Conservation (phyloP, 805 yeast species). For the Candida sanyiensis region DNA sequence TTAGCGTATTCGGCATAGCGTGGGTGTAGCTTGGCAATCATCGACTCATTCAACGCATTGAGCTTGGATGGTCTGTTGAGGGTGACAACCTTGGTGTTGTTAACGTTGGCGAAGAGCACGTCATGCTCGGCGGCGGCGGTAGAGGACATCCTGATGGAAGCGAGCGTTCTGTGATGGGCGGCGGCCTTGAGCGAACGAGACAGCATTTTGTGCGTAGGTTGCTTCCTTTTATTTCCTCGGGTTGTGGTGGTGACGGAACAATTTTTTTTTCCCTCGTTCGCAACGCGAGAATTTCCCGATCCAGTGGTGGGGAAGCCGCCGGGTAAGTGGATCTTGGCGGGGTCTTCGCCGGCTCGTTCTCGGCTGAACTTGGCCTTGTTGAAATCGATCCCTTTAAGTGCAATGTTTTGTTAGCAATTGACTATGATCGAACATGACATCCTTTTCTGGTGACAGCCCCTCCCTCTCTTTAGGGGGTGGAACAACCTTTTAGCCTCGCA, state of each 20-base stretch:
- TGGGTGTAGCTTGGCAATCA: conserved; percentile 69
- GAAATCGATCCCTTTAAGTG: no score
- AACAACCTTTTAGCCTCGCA: no score
- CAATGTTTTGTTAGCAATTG: no score
- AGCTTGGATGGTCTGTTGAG: conserved; percentile 78
- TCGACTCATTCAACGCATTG: conserved; percentile 74
- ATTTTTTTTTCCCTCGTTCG: conserved; percentile 2
- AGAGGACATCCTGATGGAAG: conserved; percentile 1
- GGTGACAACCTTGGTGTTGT: conserved; percentile 65
- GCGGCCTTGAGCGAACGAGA: neutral
- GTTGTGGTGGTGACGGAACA: neutral
- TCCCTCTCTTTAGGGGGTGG: no score
- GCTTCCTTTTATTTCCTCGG: neutral
- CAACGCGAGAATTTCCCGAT: conserved; percentile 3
- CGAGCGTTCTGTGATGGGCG: neutral
- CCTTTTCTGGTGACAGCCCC: no score
- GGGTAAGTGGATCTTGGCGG: no score
- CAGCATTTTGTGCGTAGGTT: neutral
- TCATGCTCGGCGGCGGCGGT: conserved; percentile 32
- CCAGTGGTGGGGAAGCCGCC: conserved; percentile 1
- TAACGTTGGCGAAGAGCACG: conserved; percentile 57
- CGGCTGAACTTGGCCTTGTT: no score
- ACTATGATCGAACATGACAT: no score
- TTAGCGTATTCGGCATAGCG: conserved; percentile 73
- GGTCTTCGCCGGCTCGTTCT: no score